Evolutionary conservation across 23 red algal species (phyloP).

Genomic region (Gracilaria gracilis): DNA sequence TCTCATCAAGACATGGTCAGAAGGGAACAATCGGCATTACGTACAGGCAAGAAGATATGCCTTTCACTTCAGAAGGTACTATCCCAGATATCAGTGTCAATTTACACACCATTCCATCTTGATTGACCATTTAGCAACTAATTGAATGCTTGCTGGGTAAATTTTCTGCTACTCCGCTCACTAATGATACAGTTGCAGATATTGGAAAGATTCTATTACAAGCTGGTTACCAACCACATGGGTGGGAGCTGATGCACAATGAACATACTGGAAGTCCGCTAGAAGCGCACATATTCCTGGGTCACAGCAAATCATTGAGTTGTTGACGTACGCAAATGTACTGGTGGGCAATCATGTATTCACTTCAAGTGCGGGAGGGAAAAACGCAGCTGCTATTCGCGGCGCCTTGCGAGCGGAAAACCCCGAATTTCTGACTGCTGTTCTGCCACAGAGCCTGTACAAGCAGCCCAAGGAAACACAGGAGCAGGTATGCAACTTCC

Average conservation of each 20-base stretch:
- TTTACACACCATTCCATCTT: slow-evolving; percentile 96
- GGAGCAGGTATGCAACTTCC: slow-evolving; percentile 72
- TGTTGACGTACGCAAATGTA: slow-evolving; percentile 99
- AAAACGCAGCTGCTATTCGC: slow-evolving; percentile 95
- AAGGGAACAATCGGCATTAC: slow-evolving; percentile 98
- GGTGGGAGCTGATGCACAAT: slow-evolving; percentile 99
- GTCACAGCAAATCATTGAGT: slow-evolving; percentile 99
- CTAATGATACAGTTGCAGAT: slow-evolving; percentile 87
- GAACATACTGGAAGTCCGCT: slow-evolving; percentile 94
- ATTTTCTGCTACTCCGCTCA: slow-evolving; percentile 94
- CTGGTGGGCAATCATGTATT: slow-evolving; percentile 98
- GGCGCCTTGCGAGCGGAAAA: slow-evolving; percentile 99
- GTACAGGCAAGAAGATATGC: slow-evolving; percentile 97
- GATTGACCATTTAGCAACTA: slow-evolving; percentile 97
- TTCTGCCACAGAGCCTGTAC: slow-evolving; percentile 89
- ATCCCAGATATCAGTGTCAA: slow-evolving; percentile 99
- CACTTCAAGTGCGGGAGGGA: slow-evolving; percentile 96
- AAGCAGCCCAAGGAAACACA: slow-evolving; percentile 90
- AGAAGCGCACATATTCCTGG: slow-evolving; percentile 97
- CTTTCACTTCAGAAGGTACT: slow-evolving; percentile 94
- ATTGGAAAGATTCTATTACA: slow-evolving; percentile 72
- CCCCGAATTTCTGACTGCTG: slow-evolving; percentile 93
- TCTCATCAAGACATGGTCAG: slow-evolving; percentile 97
- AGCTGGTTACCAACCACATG: slow-evolving; percentile 93
- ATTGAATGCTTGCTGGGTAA: slow-evolving; percentile 97